Percentiles rank a stretch among this genome's conserved stretches.
Evolutionary conservation across 257 asterid genomes (phyloP).

Genomic region (Solanum boliviense): DNA sequence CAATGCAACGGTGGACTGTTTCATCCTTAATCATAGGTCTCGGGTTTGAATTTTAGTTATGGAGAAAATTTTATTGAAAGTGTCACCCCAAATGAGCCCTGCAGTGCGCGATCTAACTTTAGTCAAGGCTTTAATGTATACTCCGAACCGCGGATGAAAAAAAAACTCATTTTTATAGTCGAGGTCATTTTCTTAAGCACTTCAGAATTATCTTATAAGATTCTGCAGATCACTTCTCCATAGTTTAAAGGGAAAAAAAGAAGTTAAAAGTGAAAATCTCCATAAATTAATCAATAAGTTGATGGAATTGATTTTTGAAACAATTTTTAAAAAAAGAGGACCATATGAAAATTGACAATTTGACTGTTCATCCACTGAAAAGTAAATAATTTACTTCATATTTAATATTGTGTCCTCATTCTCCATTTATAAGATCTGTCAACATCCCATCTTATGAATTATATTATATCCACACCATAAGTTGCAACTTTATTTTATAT

Average conservation of each 20-base stretch:
- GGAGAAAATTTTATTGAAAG: too few species aligned
- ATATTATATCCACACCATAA: too few species aligned
- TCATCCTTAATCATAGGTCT: too few species aligned
- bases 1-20: too few species aligned
- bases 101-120: too few species aligned
- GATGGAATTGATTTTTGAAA: neutral
- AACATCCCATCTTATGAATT: neutral
- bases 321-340: neutral
- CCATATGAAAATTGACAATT: neutral
- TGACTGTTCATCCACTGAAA: neutral
- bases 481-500: too few species aligned
- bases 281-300: neutral
- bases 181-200: neutral
- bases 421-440: neutral
- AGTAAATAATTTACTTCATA: neutral
- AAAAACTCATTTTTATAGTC: neutral
- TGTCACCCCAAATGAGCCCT: too few species aligned
- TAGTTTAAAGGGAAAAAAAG: neutral
- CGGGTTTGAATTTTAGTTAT: rapidly evolving
- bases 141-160: too few species aligned
- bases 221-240: neutral
- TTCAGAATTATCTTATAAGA: neutral
- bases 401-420: neutral
- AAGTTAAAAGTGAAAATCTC: neutral
- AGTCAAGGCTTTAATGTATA: too few species aligned